These are phyloP conservation scores for Phytomonas sp. DNA, from an alignment of 208 protist genomes.

Conservation along the genomic window DNA sequence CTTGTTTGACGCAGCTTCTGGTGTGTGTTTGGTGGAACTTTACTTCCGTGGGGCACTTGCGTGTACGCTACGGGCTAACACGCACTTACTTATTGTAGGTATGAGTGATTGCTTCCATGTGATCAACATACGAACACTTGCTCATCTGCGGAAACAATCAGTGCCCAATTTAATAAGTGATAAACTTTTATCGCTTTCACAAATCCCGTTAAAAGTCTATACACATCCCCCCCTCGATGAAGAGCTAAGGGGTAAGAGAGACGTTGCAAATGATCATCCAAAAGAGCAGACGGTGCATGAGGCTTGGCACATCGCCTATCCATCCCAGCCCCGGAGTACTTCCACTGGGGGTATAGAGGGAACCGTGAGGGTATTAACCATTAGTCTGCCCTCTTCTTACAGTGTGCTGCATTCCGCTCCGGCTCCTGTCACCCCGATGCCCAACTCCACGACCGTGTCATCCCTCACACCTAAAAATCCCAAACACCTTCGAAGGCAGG, in stretches of 20 bases:
- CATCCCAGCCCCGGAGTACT: not conserved
- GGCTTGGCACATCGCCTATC: not conserved
- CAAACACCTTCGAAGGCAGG: not conserved
- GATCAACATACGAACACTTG: constrained; percentile 48
- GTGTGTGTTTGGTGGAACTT: constrained; percentile 33
- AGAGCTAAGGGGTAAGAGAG: not conserved
- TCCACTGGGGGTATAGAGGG: not conserved
- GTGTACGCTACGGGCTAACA: constrained; percentile 33
- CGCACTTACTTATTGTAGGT: constrained; percentile 27
- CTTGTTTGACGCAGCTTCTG: constrained; percentile 38
- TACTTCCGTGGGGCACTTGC: constrained; percentile 51
- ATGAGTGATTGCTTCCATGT: constrained; percentile 48
- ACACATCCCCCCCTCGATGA: not conserved
- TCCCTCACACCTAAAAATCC: not conserved
- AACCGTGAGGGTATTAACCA: not conserved
- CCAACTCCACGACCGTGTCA: not conserved
- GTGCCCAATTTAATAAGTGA: constrained; percentile 17
- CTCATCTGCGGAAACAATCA: constrained; percentile 40
- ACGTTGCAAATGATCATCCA: not conserved
- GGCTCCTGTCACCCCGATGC: not conserved
- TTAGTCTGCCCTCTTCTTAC: not conserved
- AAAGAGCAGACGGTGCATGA: not conserved
- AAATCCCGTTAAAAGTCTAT: not conserved
- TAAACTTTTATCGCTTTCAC: not conserved
- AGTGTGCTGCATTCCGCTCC: not conserved